These are phyloP conservation scores for Aschersonia sp. DNA, from an alignment of 2,329 filamentous ascomycete species.

Conservation along the genomic window DNA sequence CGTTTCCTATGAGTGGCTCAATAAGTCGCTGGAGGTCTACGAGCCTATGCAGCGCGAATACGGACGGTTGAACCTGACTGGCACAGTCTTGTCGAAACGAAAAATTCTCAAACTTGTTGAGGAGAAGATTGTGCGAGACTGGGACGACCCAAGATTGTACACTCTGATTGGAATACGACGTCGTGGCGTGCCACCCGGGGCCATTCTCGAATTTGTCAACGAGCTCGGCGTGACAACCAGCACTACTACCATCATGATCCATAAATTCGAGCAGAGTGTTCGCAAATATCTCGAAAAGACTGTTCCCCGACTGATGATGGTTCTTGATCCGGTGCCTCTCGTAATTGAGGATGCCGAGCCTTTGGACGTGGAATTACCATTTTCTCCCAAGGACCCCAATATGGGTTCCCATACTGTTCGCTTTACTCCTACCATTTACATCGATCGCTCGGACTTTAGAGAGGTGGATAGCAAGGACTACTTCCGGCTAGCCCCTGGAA, in stretches of 20 bases:
- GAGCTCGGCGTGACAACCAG: slow-evolving; percentile 83
- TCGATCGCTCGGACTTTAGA: slow-evolving; percentile 70
- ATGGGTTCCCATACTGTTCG: slow-evolving; percentile 45
- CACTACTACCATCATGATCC: slow-evolving; percentile 62
- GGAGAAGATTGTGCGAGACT: slow-evolving; percentile 61
- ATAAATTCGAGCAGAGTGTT: slow-evolving; percentile 69
- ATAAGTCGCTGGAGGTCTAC: slow-evolving; percentile 68
- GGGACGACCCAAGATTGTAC: slow-evolving; percentile 84
- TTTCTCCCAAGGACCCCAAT: slow-evolving; percentile 64
- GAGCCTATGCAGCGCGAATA: slow-evolving; percentile 90
- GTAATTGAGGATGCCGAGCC: slow-evolving; percentile 62
- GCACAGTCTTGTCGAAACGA: slow-evolving; percentile 77
- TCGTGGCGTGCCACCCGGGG: slow-evolving; percentile 74
- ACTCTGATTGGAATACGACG: slow-evolving; percentile 73
- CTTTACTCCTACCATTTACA: slow-evolving; percentile 70
- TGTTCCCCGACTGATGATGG: slow-evolving; percentile 77
- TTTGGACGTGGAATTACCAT: slow-evolving; percentile 54
- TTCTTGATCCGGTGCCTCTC: slow-evolving; percentile 73
- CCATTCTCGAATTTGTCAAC: slow-evolving; percentile 77
- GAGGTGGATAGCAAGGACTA: slow-evolving; percentile 62
- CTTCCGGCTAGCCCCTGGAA: slow-evolving; percentile 66
- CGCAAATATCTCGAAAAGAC: slow-evolving; percentile 76
- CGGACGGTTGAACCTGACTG: slow-evolving; percentile 50
- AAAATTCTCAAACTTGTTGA: slow-evolving; percentile 67
- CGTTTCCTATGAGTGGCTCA: slow-evolving; percentile 81